These are phyloP conservation scores for Colletotrichum destructivum DNA, from an alignment of 2,329 filamentous ascomycete genomes.

Conservation along the genomic window DNA sequence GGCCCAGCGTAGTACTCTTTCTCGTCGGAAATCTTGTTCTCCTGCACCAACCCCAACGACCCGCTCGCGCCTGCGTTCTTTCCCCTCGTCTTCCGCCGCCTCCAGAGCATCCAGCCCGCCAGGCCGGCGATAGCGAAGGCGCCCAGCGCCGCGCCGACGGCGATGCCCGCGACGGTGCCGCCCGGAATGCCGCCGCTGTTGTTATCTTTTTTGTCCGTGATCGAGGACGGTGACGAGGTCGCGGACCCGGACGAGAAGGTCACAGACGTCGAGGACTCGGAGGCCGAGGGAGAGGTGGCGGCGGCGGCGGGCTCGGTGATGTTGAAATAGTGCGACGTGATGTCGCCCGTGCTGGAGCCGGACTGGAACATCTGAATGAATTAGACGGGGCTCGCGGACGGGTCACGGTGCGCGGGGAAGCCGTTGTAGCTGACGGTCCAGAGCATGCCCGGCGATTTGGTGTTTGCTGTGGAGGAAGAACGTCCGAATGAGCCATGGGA, in stretches of 20 bases:
- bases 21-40: neutral
- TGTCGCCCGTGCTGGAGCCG: neutral
- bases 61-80: too few species aligned
- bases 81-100: neutral
- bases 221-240: too few species aligned
- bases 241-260: neutral
- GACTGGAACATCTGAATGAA: conserved; percentile 5
- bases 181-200: neutral
- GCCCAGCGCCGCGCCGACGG: neutral
- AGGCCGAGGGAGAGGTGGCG: neutral
- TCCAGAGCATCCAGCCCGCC: neutral
- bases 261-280: neutral
- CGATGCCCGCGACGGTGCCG: neutral
- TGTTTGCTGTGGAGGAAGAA: neutral
- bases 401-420: neutral
- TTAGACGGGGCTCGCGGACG: neutral
- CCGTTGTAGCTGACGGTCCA: conserved; percentile 2
- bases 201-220: conserved; percentile 19
- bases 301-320: neutral
- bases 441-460: neutral
- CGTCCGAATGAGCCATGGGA: neutral
- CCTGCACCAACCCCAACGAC: neutral
- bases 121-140: neutral
- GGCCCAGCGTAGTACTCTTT: too few species aligned
- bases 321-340: conserved; percentile 1